Evolutionary conservation across 2,329 filamentous ascomycete genomes (phyloP).

Genomic region (Neofusicoccum cordaticola): DNA sequence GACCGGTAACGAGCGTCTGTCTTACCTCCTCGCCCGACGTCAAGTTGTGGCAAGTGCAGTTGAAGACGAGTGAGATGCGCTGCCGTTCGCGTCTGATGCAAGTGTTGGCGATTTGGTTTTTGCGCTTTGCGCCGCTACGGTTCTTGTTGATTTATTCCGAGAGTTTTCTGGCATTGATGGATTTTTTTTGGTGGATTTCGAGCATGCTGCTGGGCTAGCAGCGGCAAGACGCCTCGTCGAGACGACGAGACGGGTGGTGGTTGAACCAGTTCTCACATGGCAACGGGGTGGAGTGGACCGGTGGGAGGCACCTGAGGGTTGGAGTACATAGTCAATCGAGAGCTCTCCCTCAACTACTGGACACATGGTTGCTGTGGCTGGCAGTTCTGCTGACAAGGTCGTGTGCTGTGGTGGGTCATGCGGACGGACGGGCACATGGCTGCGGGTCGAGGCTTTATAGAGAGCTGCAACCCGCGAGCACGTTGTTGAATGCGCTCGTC

Average conservation of each 20-base stretch:
- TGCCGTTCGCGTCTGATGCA: constrained; percentile 12
- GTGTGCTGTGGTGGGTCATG: background rate
- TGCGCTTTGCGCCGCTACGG: constrained; percentile 32
- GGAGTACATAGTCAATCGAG: constrained; percentile 8
- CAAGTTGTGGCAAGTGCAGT: background rate
- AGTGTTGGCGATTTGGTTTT: constrained; percentile 37
- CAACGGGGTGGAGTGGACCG: constrained; percentile 6
- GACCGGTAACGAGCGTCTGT: constrained; percentile 43
- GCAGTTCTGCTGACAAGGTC: background rate
- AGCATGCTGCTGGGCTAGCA: constrained; percentile 6
- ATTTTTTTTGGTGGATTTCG: constrained; percentile 10
- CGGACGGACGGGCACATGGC: background rate
- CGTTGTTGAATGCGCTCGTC: background rate
- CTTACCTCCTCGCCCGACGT: constrained; percentile 31
- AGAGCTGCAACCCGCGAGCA: background rate
- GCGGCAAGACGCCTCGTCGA: constrained; percentile 18
- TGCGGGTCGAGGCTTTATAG: constrained; percentile 6
- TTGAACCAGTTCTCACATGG: background rate
- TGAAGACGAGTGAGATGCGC: constrained; percentile 36
- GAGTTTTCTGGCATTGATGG: constrained; percentile 5
- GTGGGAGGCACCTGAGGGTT: background rate
- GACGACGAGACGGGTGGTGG: constrained; percentile 1
- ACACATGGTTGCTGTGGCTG: background rate
- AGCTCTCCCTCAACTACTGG: constrained; percentile 6
- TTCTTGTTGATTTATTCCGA: constrained; percentile 32